These are phyloP conservation scores for Aspergillus melleus DNA, from an alignment of 2,329 filamentous ascomycete species.

Conservation along the genomic window DNA sequence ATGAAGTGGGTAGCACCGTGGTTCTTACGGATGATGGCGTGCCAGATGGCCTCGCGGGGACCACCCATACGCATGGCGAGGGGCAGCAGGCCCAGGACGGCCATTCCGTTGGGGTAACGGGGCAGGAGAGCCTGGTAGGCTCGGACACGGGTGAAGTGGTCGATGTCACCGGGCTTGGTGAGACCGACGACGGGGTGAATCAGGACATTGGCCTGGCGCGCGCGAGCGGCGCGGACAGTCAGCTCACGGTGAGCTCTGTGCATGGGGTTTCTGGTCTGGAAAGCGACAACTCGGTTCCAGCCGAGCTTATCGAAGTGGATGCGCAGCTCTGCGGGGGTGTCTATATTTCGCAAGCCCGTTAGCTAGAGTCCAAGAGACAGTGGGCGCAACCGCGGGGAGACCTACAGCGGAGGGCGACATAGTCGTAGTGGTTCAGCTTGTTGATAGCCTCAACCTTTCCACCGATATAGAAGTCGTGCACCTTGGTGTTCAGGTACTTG, in stretches of 20 bases:
- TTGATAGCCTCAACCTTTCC: constrained; percentile 95
- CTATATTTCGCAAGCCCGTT: constrained; percentile 42
- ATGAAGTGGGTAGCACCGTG: constrained; percentile 99
- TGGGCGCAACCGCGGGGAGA: constrained; percentile 13
- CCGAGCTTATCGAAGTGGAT: constrained; percentile 99
- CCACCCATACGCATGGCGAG: constrained; percentile 99
- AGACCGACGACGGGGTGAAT: constrained; percentile 98
- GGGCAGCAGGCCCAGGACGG: constrained; percentile 88
- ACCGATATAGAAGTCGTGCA: constrained; percentile 87
- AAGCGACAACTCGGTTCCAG: constrained; percentile 95
- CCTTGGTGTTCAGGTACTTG: constrained; percentile 79
- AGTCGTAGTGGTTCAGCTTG: constrained; percentile 97
- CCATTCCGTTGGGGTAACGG: constrained; percentile 98
- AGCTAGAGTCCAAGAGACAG: background rate
- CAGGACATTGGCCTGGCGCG: constrained; percentile 95
- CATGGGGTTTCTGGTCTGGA: constrained; percentile 99
- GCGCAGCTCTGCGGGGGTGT: constrained; percentile 91
- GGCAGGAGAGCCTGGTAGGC: constrained; percentile 97
- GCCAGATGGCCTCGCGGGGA: constrained; percentile 97
- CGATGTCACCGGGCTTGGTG: constrained; percentile 98
- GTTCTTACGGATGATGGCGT: constrained; percentile 99
- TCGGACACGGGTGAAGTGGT: constrained; percentile 98
- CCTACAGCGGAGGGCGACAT: constrained; percentile 90
- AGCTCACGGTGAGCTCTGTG: constrained; percentile 97
- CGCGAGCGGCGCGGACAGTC: constrained; percentile 93